Evolutionary conservation across 352 stramenopile genomes (phyloP).

Genomic region (Pythium insidiosum): DNA sequence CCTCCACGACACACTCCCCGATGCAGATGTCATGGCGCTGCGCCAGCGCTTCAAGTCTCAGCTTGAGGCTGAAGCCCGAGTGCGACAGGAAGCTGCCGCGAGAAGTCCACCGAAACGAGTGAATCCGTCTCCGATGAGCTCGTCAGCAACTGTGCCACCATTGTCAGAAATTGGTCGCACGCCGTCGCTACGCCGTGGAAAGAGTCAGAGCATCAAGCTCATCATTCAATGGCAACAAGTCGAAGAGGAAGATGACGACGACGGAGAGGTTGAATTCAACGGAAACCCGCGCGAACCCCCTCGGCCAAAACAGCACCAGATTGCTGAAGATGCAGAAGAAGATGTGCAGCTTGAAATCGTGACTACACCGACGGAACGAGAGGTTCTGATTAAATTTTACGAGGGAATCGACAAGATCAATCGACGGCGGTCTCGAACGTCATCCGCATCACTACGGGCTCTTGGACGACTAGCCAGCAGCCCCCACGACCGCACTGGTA

Average conservation of each 20-base stretch:
- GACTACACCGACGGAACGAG: slow-evolving; percentile 60
- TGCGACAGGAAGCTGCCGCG: slow-evolving; percentile 48
- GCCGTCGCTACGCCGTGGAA: slow-evolving; percentile 6
- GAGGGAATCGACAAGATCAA: slow-evolving; percentile 71
- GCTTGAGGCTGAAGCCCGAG: slow-evolving; percentile 46
- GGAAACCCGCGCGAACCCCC: slow-evolving; percentile 27
- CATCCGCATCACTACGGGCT: slow-evolving; percentile 40
- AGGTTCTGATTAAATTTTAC: slow-evolving; percentile 61
- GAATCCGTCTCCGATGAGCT: too few relatives aligned
- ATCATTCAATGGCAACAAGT: slow-evolving; percentile 59
- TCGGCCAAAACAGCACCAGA: too few relatives aligned
- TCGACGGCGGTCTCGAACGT: slow-evolving; percentile 54
- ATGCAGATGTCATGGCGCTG: slow-evolving; percentile 42
- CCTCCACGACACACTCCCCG: slow-evolving; percentile 52
- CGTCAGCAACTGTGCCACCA: too few relatives aligned
- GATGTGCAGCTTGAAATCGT: slow-evolving; percentile 45
- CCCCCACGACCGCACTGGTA: slow-evolving; percentile 7
- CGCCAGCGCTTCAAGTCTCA: slow-evolving; percentile 49
- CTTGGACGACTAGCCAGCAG: slow-evolving; percentile 31
- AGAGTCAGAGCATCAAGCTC: slow-evolving; percentile 53
- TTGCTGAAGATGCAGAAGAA: slow-evolving; percentile 12
- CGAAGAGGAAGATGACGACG: slow-evolving; percentile 2
- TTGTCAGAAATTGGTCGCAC: too few relatives aligned
- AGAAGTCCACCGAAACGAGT: too few relatives aligned
- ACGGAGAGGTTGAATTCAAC: neutral